Evolutionary conservation across 2,329 filamentous ascomycete genomes (phyloP).

Genomic region (Diplodia seriata): DNA sequence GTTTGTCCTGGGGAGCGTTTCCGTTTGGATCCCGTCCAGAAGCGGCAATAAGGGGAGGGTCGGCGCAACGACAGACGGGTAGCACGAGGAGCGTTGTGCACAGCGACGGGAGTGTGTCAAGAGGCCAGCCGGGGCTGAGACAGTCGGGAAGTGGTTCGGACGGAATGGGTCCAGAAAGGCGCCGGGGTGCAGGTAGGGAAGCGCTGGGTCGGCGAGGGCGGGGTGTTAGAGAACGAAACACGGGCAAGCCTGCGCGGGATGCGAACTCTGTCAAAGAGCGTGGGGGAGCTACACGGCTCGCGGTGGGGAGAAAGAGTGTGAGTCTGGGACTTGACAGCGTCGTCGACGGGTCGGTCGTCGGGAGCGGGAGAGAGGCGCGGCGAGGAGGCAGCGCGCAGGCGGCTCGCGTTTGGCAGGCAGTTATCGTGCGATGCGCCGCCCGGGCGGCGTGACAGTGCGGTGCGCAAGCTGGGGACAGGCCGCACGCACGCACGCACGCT

Average conservation of each 20-base stretch:
- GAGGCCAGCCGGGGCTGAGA: conserved; percentile 18
- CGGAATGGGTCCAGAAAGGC: conserved; percentile 19
- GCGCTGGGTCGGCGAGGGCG: conserved; percentile 3
- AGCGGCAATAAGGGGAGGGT: conserved; percentile 18
- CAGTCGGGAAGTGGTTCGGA: not conserved
- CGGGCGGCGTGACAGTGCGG: conserved; percentile 17
- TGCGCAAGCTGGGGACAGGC: conserved; percentile 24
- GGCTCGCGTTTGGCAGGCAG: conserved; percentile 13
- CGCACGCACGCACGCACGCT: conserved; percentile 7
- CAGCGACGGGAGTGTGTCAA: not conserved
- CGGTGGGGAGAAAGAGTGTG: conserved; percentile 28
- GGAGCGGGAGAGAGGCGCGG: conserved; percentile 10
- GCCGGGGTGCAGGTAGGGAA: conserved; percentile 19
- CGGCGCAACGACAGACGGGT: conserved; percentile 12
- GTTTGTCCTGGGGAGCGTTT: conserved; percentile 13
- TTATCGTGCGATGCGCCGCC: conserved; percentile 21
- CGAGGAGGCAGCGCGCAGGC: conserved; percentile 20
- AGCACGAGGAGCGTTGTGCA: conserved; percentile 1
- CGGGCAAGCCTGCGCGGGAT: conserved; percentile 31
- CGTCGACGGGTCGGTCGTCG: conserved; percentile 27
- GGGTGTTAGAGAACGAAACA: conserved; percentile 32
- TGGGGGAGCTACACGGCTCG: conserved; percentile 11
- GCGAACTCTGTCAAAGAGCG: conserved; percentile 32
- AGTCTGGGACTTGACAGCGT: not conserved
- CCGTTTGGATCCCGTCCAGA: conserved; percentile 25